These are phyloP conservation scores for Mycosphaerella sp. DNA, from an alignment of 2,329 filamentous ascomycete species.

Conservation along the genomic window DNA sequence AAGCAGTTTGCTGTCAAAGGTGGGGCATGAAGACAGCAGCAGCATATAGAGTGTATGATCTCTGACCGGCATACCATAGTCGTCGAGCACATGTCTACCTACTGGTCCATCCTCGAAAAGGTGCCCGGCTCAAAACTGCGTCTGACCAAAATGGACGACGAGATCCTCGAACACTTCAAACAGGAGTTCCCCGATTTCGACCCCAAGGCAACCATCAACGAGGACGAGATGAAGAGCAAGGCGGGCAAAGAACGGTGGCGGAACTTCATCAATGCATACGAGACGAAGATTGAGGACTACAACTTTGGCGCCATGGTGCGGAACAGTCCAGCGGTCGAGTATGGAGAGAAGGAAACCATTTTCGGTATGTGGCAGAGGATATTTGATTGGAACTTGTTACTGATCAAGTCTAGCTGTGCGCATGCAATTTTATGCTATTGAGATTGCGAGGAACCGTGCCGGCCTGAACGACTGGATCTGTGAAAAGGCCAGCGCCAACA, in stretches of 20 bases:
- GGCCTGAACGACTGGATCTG: conserved; percentile 97
- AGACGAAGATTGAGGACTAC: conserved; percentile 92
- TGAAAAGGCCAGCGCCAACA: conserved; percentile 59
- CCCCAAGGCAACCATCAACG: conserved; percentile 69
- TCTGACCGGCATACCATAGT: conserved; percentile 40
- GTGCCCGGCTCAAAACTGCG: conserved; percentile 81
- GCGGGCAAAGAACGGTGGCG: conserved; percentile 89
- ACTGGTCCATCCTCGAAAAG: conserved; percentile 92
- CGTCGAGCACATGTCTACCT: conserved; percentile 93
- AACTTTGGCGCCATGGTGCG: conserved; percentile 97
- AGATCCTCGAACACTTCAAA: conserved; percentile 85
- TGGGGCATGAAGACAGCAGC: conserved; percentile 32
- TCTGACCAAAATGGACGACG: conserved; percentile 89
- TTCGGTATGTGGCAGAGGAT: conserved; percentile 57
- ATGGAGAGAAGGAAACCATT: conserved; percentile 82
- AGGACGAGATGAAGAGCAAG: conserved; percentile 98
- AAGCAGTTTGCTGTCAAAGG: conserved; percentile 99
- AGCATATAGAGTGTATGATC: neutral
- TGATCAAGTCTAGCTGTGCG: conserved; percentile 47
- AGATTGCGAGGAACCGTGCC: conserved; percentile 71
- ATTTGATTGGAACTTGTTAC: neutral
- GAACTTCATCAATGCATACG: conserved; percentile 87
- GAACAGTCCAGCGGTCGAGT: conserved; percentile 69
- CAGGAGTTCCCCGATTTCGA: conserved; percentile 90
- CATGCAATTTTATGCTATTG: conserved; percentile 79